A percentile compares a stretch with the other conserved stretches of the same genome.
Evolutionary conservation across 306 rosid species (phyloP).

Genomic region (Comarum palustre): DNA sequence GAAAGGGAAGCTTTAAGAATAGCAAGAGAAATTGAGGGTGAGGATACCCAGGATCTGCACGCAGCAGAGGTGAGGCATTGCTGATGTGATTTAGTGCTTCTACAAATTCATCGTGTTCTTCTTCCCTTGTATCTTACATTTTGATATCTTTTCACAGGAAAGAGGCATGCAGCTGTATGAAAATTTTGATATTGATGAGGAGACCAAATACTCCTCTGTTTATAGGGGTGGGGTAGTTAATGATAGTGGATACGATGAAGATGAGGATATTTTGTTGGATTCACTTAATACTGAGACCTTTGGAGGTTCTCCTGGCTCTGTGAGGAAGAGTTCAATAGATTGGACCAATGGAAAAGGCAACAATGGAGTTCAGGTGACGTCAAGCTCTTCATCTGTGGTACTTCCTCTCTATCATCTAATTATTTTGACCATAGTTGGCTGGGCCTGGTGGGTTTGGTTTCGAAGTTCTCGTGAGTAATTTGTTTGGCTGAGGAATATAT

Average conservation of each 20-base stretch:
- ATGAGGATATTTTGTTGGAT: constrained; percentile 57
- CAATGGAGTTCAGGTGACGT: constrained; percentile 43
- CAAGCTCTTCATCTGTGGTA: constrained; percentile 58
- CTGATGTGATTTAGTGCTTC: constrained; percentile 16
- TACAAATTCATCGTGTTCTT: constrained; percentile 8
- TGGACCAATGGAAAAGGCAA: constrained; percentile 45
- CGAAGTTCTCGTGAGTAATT: not conserved
- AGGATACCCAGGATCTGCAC: constrained; percentile 91
- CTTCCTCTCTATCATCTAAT: constrained; percentile 18
- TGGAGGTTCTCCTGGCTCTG: constrained; percentile 50
- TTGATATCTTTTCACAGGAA: constrained; percentile 63
- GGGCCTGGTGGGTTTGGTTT: not conserved
- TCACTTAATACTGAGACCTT: constrained; percentile 67
- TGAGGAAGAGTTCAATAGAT: constrained; percentile 37
- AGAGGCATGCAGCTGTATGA: constrained; percentile 57
- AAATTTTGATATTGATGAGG: constrained; percentile 77
- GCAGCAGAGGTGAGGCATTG: constrained; percentile 73
- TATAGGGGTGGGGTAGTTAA: constrained; percentile 63
- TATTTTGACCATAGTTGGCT: not conserved
- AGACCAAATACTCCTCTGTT: constrained; percentile 88
- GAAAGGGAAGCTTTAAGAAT: constrained; percentile 76
- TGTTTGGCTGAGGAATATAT: not conserved
- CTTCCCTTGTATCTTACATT: constrained; percentile 22
- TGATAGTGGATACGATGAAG: constrained; percentile 65
- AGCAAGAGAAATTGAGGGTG: constrained; percentile 93